Conservation (phyloP, 2,329 filamentous ascomycete genomes). For the Drechslerella coelobrocha region DNA sequence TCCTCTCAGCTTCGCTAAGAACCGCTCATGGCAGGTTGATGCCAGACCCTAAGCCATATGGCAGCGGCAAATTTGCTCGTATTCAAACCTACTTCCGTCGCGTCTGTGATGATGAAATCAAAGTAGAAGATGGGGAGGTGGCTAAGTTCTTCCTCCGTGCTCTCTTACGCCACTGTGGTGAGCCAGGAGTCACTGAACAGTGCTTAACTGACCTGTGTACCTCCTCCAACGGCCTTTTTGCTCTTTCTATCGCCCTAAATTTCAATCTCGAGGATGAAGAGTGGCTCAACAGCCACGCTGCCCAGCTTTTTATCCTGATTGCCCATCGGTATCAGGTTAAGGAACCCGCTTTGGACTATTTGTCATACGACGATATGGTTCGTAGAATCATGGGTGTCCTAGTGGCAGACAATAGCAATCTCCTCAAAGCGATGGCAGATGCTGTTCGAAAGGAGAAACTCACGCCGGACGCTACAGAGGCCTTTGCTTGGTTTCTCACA, state of each 20-base stretch:
- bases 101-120: conserved; percentile 2
- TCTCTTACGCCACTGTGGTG: conserved; percentile 21
- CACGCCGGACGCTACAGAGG: conserved; percentile 15
- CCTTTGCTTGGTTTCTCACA: conserved; percentile 26
- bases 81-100: conserved; percentile 6
- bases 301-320: conserved; percentile 32
- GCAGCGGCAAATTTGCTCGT: conserved; percentile 1
- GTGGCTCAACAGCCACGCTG: conserved; percentile 22
- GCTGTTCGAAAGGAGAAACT: conserved; percentile 11
- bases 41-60: neutral
- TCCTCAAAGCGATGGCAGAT: conserved; percentile 10
- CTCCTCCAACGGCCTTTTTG: conserved; percentile 10
- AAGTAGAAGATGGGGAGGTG: neutral
- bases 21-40: conserved; percentile 9
- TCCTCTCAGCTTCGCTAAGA: neutral
- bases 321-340: conserved; percentile 5
- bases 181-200: conserved; percentile 1
- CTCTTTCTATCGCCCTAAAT: conserved; percentile 13
- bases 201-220: conserved; percentile 8
- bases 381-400: conserved; percentile 17
- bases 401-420: neutral
- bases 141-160: conserved; percentile 17
- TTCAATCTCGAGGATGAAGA: conserved; percentile 8
- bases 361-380: conserved; percentile 31
- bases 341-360: neutral